Conservation (phyloP, 2,329 filamentous ascomycete genomes). For the Gaeumannomyces tritici region DNA sequence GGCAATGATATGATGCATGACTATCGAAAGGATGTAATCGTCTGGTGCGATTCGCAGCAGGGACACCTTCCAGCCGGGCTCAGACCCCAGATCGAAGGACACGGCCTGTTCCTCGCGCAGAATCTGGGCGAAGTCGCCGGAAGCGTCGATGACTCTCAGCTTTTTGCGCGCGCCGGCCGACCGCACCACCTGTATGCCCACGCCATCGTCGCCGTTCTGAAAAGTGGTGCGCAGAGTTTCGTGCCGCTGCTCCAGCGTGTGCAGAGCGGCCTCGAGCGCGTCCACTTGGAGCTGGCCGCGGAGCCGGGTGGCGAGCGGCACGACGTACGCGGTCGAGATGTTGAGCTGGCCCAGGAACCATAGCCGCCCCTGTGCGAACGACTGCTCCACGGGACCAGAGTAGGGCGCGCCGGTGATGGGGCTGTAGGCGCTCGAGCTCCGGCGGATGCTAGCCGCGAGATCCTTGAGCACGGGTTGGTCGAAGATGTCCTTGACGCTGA, state of each 20-base stretch:
- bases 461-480: neutral
- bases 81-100: too few species aligned
- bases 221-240: neutral
- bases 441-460: neutral
- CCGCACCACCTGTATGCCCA: neutral
- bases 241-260: neutral
- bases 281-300: neutral
- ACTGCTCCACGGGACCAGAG: neutral
- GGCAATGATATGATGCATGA: neutral
- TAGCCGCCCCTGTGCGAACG: neutral
- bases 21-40: neutral
- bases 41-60: neutral
- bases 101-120: neutral
- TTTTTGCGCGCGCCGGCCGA: neutral
- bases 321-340: neutral
- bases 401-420: neutral
- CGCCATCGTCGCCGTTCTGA: neutral
- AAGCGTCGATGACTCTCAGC: neutral
- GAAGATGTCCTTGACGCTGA: neutral
- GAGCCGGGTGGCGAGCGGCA: neutral
- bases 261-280: neutral
- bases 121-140: neutral
- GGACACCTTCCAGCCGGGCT: neutral
- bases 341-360: neutral
- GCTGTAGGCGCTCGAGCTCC: neutral